A percentile compares a stretch with the other conserved stretches of the same genome.
Conservation (phyloP, 306 rosid genomes). For the Casuarina equisetifolia region DNA sequence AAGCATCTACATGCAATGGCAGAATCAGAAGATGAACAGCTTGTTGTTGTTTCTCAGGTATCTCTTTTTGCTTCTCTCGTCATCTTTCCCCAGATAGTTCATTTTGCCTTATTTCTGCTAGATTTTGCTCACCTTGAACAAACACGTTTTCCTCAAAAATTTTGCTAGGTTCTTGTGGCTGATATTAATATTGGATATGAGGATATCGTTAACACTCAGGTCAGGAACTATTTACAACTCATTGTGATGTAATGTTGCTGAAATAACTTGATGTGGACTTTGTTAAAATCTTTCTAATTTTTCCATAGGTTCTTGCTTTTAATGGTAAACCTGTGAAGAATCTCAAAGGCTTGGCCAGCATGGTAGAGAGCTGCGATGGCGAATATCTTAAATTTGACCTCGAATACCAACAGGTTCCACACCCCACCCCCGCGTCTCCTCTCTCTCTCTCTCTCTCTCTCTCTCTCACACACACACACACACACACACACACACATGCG, state of each 20-base stretch:
- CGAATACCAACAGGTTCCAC: constrained; percentile 83
- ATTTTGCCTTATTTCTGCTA: neutral
- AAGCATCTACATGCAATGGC: constrained; percentile 82
- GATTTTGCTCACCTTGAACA: constrained; percentile 9
- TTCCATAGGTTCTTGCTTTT: constrained; percentile 69
- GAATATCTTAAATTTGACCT: constrained; percentile 78
- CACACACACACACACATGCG: neutral
- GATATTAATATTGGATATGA: constrained; percentile 95
- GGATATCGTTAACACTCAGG: constrained; percentile 94
- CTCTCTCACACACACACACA: neutral
- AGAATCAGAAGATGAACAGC: constrained; percentile 84
- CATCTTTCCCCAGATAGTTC: neutral
- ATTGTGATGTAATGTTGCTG: neutral
- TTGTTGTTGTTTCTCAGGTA: constrained; percentile 95
- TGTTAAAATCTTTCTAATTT: constrained; percentile 12
- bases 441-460: constrained; percentile 1
- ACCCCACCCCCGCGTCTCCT: neutral
- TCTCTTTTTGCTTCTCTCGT: constrained; percentile 14
- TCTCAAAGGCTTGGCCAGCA: constrained; percentile 76
- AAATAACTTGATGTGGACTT: constrained; percentile 11
- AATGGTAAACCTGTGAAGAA: constrained; percentile 90
- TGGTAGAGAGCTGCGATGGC: constrained; percentile 82
- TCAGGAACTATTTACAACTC: constrained; percentile 16
- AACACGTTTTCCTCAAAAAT: constrained; percentile 21
- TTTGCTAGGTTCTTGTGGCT: constrained; percentile 85